A percentile compares a stretch with the other conserved stretches of the same genome.
Evolutionary conservation across 2,329 filamentous ascomycete species (phyloP).

Genomic region (Ophiocordyceps australis): DNA sequence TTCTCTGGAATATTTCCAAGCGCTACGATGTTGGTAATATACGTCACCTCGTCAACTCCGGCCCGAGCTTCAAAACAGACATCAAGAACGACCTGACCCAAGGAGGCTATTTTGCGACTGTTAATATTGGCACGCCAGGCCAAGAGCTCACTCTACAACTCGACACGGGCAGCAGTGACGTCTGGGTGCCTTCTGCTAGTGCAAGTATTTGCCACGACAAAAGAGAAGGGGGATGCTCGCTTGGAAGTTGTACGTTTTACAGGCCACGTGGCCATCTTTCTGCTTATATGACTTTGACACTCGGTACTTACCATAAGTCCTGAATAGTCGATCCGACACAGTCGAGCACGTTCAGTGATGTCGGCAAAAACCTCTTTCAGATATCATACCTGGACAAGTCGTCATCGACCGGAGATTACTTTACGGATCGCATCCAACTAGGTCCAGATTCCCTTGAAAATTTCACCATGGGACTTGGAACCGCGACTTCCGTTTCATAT

Average conservation of each 20-base stretch:
- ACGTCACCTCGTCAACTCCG: slow-evolving; percentile 16
- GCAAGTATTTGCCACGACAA: slow-evolving; percentile 19
- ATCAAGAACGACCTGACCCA: slow-evolving; percentile 23
- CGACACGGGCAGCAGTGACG: slow-evolving; percentile 48
- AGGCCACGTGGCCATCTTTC: too few relatives aligned
- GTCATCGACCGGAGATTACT: slow-evolving; percentile 37
- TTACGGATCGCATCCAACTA: slow-evolving; percentile 36
- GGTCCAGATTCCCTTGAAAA: slow-evolving; percentile 31
- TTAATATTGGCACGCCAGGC: slow-evolving; percentile 35
- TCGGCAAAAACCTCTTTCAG: slow-evolving; percentile 25
- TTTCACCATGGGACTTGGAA: slow-evolving; percentile 39
- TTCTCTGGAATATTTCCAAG: slow-evolving; percentile 29
- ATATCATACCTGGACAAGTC: slow-evolving; percentile 46
- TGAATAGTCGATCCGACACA: slow-evolving; percentile 24
- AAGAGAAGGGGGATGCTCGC: slow-evolving; percentile 14
- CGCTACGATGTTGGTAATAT: slow-evolving; percentile 13
- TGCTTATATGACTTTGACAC: too few relatives aligned
- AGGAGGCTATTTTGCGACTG: slow-evolving; percentile 37
- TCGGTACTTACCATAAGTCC: too few relatives aligned
- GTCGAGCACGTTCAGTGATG: slow-evolving; percentile 26
- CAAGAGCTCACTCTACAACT: slow-evolving; percentile 40
- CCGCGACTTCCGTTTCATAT: slow-evolving; percentile 32
- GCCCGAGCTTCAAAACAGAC: slow-evolving; percentile 20
- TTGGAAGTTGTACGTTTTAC: slow-evolving; percentile 32
- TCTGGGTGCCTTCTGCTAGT: slow-evolving; percentile 32